Evolutionary conservation across 2,329 filamentous ascomycete species (phyloP), one percentile per base, ranked within the genome.

Genomic region (Cladosporium phlei): DNA sequence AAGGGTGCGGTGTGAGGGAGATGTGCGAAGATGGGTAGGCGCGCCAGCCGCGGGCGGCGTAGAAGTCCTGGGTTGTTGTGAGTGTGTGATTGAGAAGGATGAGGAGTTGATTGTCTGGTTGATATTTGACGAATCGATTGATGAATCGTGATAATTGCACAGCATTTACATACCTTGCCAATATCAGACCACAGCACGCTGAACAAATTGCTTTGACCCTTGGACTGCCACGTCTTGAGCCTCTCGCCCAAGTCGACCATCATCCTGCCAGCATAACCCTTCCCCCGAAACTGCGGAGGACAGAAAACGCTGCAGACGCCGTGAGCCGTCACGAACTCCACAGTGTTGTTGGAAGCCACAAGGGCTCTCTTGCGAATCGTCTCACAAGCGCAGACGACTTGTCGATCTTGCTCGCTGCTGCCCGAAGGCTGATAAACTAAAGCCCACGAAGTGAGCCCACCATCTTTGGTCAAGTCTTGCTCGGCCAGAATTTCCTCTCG

Each of bases 161-260:
- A n/a, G n/a, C n/a, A n/a, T n/a, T n/a, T n/a, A n/a, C n/a, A 38
- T 48, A 59, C 52, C 53, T 88, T 85, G 16, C 90, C 88, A 58
- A 94, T 89, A 60, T 95, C 88, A 7, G 88, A 95, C 66, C 83
- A 95, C 7, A 96, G 73, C 6, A 94, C 78, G 1, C 86, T 90
- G 65, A 91, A 93, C 11, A 79, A 66, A 52, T 63, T 74, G 61
- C 61, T 64, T 55, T 63, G 61, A 16, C 62, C 66, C 17, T 66
- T 60, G 22, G 71, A 71, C 48, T 68, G 64, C 73, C 75, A 80
- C 2, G 61, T 70, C 52, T 74, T 70, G 35, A 83, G 60, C 51
- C 65, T 69, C 43, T 70, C 65, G 11, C 77, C 81, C 40, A 94
- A 62, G 52, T 90, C 81, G 32, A 66, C 65, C 64, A 90, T 77